Evolutionary conservation across 2,329 filamentous ascomycete species (phyloP).

Genomic region (Knoxdaviesia capensis): DNA sequence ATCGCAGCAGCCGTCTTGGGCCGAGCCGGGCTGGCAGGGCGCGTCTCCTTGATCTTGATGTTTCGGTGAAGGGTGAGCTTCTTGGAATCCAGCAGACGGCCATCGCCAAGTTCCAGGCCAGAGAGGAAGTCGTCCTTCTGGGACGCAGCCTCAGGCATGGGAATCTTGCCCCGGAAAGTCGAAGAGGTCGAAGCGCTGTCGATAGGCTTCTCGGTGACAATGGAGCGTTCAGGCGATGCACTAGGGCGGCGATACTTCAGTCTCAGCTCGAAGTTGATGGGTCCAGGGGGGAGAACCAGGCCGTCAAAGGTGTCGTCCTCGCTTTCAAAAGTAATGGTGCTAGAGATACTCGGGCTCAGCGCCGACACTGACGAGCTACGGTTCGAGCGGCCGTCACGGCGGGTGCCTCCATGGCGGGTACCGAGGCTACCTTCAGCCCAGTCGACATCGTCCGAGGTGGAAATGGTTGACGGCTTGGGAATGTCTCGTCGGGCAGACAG

Average conservation of each 20-base stretch:
- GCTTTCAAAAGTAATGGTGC: constrained; percentile 77
- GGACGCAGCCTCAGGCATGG: constrained; percentile 13
- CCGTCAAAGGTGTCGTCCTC: constrained; percentile 86
- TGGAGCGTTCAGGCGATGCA: constrained; percentile 28
- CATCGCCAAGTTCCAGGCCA: constrained; percentile 71
- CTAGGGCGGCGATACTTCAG: constrained; percentile 51
- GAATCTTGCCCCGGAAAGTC: not conserved
- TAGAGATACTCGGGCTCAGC: constrained; percentile 81
- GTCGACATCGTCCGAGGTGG: constrained; percentile 63
- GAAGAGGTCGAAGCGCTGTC: not conserved
- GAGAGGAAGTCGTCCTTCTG: constrained; percentile 64
- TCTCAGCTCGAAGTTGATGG: constrained; percentile 63
- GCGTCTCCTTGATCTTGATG: constrained; percentile 62
- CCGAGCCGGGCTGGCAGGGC: constrained; percentile 48
- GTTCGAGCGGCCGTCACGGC: constrained; percentile 57
- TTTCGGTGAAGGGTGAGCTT: constrained; percentile 82
- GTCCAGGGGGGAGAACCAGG: constrained; percentile 66
- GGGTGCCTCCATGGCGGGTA: constrained; percentile 73
- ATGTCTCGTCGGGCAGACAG: constrained; percentile 41
- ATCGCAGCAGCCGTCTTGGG: constrained; percentile 63
- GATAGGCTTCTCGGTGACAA: not conserved
- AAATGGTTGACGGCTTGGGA: constrained; percentile 22
- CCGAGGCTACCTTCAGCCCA: constrained; percentile 89
- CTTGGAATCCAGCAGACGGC: constrained; percentile 58
- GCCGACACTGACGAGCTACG: constrained; percentile 76